These are phyloP conservation scores for Pluteus cervinus DNA, from an alignment of 768 basidiomycete species.

Conservation along the genomic window DNA sequence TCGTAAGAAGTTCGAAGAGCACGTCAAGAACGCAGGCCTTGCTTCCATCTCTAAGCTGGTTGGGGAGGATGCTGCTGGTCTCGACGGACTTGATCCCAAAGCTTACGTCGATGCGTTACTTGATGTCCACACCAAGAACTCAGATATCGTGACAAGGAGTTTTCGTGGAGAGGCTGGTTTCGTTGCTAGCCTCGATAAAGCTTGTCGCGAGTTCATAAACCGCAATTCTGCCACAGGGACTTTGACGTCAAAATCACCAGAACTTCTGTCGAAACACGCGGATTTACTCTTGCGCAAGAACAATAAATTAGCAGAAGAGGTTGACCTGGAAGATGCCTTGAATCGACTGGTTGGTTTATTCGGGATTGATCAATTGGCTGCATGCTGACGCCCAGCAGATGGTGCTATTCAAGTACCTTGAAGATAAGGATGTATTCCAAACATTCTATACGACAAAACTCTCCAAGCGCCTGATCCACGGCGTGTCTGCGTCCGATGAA, in stretches of 20 bases:
- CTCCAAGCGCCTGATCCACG: constrained; percentile 87
- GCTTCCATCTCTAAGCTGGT: constrained; percentile 74
- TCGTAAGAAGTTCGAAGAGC: constrained; percentile 88
- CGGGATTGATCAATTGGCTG: constrained; percentile 27
- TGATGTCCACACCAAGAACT: constrained; percentile 89
- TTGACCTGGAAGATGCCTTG: constrained; percentile 82
- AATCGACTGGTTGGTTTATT: constrained; percentile 71
- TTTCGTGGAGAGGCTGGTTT: constrained; percentile 94
- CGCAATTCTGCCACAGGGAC: constrained; percentile 83
- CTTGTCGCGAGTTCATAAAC: constrained; percentile 94
- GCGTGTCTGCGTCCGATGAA: constrained; percentile 91
- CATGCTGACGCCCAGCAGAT: constrained; percentile 51
- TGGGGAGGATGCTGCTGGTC: constrained; percentile 45
- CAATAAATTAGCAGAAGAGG: constrained; percentile 92
- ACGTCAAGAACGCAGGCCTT: constrained; percentile 88
- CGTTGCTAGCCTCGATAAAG: constrained; percentile 89
- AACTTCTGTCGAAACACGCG: constrained; percentile 87
- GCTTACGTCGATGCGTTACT: constrained; percentile 91
- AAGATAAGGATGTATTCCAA: constrained; percentile 99
- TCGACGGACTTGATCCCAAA: constrained; percentile 79
- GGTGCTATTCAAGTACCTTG: constrained; percentile 96
- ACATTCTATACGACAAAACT: constrained; percentile 95
- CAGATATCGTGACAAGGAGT: constrained; percentile 79
- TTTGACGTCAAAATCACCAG: constrained; percentile 86
- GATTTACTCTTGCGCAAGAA: constrained; percentile 88